phyloP scores from a whole-genome alignment of 23 red algal species.

The Gracilaria gracilis region DNA sequence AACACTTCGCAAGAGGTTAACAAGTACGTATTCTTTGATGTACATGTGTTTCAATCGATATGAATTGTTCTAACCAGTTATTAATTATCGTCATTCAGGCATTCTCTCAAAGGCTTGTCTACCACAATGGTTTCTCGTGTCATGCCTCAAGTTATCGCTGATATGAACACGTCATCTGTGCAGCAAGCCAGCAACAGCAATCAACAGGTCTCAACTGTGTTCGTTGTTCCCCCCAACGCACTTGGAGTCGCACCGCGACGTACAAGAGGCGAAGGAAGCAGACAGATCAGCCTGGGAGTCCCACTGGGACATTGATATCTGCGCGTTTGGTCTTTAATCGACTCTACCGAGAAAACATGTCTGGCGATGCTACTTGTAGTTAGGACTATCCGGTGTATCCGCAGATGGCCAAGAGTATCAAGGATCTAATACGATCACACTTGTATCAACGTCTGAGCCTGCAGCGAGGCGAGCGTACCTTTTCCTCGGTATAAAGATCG shows the following conservation, averaged over 20 bases:
- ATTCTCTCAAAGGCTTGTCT: not conserved
- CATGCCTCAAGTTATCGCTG: no score
- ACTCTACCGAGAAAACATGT: not conserved
- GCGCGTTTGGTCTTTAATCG: not conserved
- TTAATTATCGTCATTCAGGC: not conserved
- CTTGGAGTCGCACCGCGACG: not conserved
- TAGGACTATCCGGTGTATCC: not conserved
- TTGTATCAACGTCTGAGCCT: not conserved
- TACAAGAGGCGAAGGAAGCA: not conserved
- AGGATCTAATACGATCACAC: not conserved
- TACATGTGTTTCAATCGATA: not conserved
- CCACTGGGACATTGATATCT: not conserved
- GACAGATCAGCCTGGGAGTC: not conserved
- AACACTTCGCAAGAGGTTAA: not conserved
- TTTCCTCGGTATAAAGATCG: not conserved
- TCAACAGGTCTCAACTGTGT: not conserved
- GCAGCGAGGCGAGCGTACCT: not conserved
- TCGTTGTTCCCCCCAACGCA: not conserved
- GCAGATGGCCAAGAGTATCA: not conserved
- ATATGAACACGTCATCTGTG: no score
- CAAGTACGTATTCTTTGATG: not conserved
- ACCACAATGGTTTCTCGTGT: no score
- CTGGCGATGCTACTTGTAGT: not conserved
- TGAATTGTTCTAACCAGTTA: not conserved
- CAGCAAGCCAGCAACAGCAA: not conserved